These are phyloP conservation scores for Marasmius oreades DNA, from an alignment of 1,284 basidiomycete genomes.

Conservation along the genomic window DNA sequence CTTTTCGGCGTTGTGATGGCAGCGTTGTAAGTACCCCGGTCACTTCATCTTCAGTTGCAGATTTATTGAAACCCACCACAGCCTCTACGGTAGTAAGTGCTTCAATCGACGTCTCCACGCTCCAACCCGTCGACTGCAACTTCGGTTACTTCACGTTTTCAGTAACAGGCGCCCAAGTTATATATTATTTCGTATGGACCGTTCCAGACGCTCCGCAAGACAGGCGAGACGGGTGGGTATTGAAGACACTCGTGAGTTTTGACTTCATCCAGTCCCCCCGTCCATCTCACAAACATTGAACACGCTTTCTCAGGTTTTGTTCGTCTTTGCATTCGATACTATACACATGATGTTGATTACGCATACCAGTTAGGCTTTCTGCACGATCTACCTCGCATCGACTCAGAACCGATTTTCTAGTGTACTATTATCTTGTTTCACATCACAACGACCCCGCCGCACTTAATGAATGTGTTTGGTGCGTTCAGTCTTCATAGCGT, in stretches of 20 bases:
- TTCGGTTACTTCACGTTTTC: no score
- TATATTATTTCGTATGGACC: background rate
- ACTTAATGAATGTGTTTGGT: background rate
- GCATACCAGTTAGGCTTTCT: background rate
- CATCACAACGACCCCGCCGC: background rate
- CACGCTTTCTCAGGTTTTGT: background rate
- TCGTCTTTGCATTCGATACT: background rate
- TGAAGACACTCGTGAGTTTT: background rate
- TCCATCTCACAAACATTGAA: background rate
- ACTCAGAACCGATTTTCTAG: background rate
- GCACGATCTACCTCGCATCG: background rate
- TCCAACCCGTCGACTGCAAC: no score
- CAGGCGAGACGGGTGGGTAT: background rate
- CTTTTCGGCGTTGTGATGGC: no score
- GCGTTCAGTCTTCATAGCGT: background rate
- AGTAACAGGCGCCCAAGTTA: no score
- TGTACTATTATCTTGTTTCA: background rate
- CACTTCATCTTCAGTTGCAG: no score
- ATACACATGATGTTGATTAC: background rate
- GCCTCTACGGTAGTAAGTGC: no score
- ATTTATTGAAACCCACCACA: no score
- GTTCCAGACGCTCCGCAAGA: background rate
- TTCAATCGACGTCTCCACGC: no score
- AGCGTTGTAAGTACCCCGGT: no score
- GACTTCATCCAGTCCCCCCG: background rate